A percentile compares a stretch with the other conserved stretches of the same genome.
Conservation (phyloP, 169 alveolate genomes). For the Eimeria sp. region DNA sequence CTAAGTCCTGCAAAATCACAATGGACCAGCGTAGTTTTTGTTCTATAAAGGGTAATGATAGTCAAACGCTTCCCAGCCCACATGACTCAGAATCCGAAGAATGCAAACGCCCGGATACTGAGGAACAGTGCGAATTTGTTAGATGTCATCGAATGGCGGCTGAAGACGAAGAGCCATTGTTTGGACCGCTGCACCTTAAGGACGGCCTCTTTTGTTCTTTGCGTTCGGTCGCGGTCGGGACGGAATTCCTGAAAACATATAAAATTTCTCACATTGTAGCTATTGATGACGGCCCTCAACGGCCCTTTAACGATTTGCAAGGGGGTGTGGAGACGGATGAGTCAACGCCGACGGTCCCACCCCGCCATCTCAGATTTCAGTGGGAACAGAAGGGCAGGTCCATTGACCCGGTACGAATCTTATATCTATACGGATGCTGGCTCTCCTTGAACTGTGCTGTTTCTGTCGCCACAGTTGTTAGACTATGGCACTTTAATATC, state of each 20-base stretch:
- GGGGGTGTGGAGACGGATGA: not conserved
- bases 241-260: constrained; percentile 1
- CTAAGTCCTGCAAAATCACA: not conserved
- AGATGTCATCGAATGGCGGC: not conserved
- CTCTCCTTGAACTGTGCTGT: not conserved
- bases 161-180: not conserved
- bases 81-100: not conserved
- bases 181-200: constrained; percentile 62
- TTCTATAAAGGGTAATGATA: not conserved
- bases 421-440: not conserved
- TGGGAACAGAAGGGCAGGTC: not conserved
- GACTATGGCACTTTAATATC: not conserved
- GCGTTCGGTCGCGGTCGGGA: not conserved
- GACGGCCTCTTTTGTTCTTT: constrained; percentile 51
- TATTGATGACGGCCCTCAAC: constrained; percentile 14
- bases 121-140: not conserved
- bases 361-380: constrained; percentile 29
- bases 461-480: not conserved
- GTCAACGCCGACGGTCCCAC: not conserved
- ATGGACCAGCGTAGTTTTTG: not conserved
- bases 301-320: not conserved
- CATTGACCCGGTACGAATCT: not conserved
- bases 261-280: constrained; percentile 56
- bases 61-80: not conserved
- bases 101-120: constrained; percentile 1